These are phyloP conservation scores for Aspergillus biplanus DNA, from an alignment of 495 filamentous ascomycete genomes.

Conservation along the genomic window DNA sequence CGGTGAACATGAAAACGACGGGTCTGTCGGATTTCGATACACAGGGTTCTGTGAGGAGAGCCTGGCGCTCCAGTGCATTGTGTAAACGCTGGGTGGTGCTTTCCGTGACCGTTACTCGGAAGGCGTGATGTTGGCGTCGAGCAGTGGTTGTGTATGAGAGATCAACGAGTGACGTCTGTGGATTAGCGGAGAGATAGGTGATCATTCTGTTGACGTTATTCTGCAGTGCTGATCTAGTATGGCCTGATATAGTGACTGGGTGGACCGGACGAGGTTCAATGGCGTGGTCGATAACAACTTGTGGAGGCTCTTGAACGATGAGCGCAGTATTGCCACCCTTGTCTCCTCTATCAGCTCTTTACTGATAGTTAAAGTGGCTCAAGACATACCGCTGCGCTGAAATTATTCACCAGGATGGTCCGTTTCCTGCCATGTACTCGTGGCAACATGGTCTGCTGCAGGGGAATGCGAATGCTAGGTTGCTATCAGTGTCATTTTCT, in stretches of 20 bases:
- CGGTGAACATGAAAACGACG: not conserved
- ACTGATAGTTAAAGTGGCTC: not conserved
- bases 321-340: slow-evolving; percentile 40
- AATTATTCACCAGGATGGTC: slow-evolving; percentile 41
- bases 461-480: slow-evolving; percentile 33
- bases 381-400: slow-evolving; percentile 41
- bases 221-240: not conserved
- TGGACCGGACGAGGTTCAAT: not conserved
- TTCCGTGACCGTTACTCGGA: not conserved
- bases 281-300: not conserved
- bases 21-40: not conserved
- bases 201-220: not conserved
- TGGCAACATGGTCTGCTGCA: not conserved
- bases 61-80: not conserved
- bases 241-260: not conserved
- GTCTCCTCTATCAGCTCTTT: not conserved
- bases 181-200: not conserved
- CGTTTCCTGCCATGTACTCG: slow-evolving; percentile 19
- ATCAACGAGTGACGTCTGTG: not conserved
- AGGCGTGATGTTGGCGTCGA: slow-evolving; percentile 9
- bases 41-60: not conserved
- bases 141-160: slow-evolving; percentile 16
- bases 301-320: slow-evolving; percentile 43
- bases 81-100: not conserved
- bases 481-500: not conserved